Conservation (phyloP, 441 rosid species). For the Manihot esculenta region DNA sequence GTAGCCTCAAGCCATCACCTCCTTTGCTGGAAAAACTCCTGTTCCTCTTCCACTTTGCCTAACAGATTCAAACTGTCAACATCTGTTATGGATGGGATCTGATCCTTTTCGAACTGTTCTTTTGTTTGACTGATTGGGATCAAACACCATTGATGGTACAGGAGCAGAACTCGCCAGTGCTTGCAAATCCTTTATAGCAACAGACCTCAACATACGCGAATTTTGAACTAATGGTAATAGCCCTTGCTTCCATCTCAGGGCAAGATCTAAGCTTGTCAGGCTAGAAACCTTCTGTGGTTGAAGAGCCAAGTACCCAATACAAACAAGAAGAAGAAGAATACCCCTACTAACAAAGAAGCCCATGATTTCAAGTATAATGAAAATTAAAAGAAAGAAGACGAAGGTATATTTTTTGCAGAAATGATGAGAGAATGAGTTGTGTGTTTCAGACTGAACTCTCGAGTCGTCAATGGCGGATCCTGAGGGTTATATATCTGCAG, state of each 20-base stretch:
- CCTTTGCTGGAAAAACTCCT: conserved; percentile 25
- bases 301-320: conserved; percentile 38
- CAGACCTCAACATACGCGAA: conserved; percentile 41
- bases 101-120: conserved; percentile 74
- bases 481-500: conserved; percentile 30
- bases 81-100: conserved; percentile 84
- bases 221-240: conserved; percentile 26
- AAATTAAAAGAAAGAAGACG: conserved; percentile 17
- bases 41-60: neutral
- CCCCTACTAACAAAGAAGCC: conserved; percentile 33
- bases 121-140: conserved; percentile 64
- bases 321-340: conserved; percentile 38
- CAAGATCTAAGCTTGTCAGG: conserved; percentile 38
- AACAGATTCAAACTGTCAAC: conserved; percentile 35
- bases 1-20: conserved; percentile 30
- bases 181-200: conserved; percentile 31
- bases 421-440: conserved; percentile 26
- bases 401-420: conserved; percentile 15
- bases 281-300: conserved; percentile 43
- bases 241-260: conserved; percentile 42
- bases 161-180: conserved; percentile 41
- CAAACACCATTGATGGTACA: conserved; percentile 52
- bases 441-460: conserved; percentile 28
- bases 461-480: conserved; percentile 7
- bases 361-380: conserved; percentile 34